phyloP scores from a whole-genome alignment of 192 early-diverging fungal genomes.

The Chytriomyces sp. region DNA sequence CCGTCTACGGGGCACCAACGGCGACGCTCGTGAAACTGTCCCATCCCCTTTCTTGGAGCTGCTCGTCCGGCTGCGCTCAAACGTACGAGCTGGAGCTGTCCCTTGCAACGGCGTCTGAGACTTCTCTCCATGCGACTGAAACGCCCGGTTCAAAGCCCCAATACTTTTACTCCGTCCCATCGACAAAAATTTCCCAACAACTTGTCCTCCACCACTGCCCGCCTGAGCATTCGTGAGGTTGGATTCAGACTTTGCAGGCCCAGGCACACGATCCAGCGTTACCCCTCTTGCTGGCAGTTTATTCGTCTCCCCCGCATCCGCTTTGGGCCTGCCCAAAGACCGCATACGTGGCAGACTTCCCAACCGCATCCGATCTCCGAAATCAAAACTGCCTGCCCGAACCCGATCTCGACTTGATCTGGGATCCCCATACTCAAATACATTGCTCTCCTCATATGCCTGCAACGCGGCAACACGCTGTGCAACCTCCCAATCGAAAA shows the following conservation, averaged over 20 bases:
- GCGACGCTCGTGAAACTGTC: too few species aligned
- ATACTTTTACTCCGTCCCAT: conserved; percentile 19
- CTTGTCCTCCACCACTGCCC: not conserved
- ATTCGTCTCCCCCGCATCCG: not conserved
- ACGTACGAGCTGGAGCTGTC: not conserved
- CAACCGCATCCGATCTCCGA: not conserved
- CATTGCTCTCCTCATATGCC: too few species aligned
- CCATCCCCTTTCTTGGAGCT: not conserved
- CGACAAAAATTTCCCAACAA: not conserved
- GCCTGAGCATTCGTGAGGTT: too few species aligned
- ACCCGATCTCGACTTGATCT: not conserved
- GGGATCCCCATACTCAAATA: too few species aligned
- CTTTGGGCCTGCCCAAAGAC: not conserved
- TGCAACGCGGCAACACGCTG: conserved; percentile 46
- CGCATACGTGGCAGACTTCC: not conserved
- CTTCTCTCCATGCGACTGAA: not conserved
- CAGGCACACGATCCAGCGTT: not conserved
- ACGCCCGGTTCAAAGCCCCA: conserved; percentile 8
- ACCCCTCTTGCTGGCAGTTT: not conserved
- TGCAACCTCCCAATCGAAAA: conserved; percentile 84
- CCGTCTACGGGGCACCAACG: too few species aligned
- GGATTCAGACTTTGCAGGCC: not conserved
- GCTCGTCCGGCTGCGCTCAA: not conserved
- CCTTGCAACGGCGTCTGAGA: not conserved
- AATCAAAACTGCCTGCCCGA: not conserved